Conservation (phyloP, 192 early-diverging fungal species). For the Pilobolus umbonatus region DNA sequence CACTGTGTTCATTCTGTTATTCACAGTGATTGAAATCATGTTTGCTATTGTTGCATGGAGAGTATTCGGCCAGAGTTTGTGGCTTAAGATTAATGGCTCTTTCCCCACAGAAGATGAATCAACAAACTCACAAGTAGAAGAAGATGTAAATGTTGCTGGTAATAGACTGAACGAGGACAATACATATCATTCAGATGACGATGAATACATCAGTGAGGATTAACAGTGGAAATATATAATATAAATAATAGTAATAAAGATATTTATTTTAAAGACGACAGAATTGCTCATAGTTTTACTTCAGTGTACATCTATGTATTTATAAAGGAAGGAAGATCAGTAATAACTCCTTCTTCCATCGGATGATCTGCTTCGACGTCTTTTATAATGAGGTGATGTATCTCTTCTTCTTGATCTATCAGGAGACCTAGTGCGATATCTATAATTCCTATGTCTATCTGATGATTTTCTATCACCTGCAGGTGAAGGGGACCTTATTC, state of each 20-base stretch:
- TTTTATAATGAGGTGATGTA: neutral
- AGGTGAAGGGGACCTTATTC: conserved; percentile 1
- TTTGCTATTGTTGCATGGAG: conserved; percentile 49
- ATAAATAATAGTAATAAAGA: neutral
- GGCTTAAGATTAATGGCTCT: conserved; percentile 11
- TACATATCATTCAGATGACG: neutral
- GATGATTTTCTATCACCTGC: too few relatives aligned
- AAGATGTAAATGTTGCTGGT: neutral
- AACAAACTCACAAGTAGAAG: conserved; percentile 2
- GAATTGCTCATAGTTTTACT: neutral
- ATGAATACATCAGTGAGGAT: too few relatives aligned
- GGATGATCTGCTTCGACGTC: too few relatives aligned
- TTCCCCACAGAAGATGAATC: neutral
- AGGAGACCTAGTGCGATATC: too few relatives aligned
- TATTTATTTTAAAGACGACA: neutral
- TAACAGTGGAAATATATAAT: too few relatives aligned
- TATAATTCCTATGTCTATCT: too few relatives aligned
- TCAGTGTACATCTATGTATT: too few relatives aligned
- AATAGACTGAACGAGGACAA: too few relatives aligned
- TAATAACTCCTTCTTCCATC: too few relatives aligned
- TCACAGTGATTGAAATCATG: conserved; percentile 43
- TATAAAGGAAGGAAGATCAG: too few relatives aligned
- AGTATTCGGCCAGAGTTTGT: conserved; percentile 23
- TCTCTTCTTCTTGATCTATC: neutral
- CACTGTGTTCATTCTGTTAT: conserved; percentile 38